phyloP scores from a whole-genome alignment of 2,329 filamentous ascomycete genomes.

The Dactylella cylindrospora region DNA sequence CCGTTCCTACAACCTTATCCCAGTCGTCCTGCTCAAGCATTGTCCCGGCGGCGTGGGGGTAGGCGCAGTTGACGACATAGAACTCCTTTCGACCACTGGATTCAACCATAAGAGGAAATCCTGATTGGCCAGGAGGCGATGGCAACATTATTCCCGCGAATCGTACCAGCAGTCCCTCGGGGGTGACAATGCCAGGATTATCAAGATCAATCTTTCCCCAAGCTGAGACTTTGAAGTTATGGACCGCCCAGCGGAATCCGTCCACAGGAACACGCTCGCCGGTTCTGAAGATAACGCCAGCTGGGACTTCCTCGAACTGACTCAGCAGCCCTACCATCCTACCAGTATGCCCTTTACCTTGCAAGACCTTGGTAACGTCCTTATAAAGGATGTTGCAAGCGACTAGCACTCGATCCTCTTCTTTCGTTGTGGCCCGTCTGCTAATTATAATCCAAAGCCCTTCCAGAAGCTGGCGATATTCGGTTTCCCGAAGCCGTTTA shows the following conservation, averaged over 20 bases:
- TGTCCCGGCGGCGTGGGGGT: background rate
- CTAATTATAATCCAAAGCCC: conserved; percentile 19
- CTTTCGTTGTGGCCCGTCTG: conserved; percentile 37
- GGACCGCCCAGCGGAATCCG: conserved; percentile 37
- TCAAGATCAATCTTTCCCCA: conserved; percentile 30
- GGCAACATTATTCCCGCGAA: conserved; percentile 24
- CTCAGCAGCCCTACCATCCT: conserved; percentile 21
- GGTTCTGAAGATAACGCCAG: conserved; percentile 23
- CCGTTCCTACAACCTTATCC: conserved; percentile 13
- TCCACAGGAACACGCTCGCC: conserved; percentile 25
- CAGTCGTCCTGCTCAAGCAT: conserved; percentile 11
- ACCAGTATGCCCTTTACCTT: conserved; percentile 23
- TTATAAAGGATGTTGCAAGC: conserved; percentile 36
- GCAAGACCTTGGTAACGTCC: conserved; percentile 27
- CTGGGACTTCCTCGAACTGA: conserved; percentile 33
- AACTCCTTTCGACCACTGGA: background rate
- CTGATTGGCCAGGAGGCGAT: conserved; percentile 3
- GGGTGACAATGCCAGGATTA: conserved; percentile 30
- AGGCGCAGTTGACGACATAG: conserved; percentile 9
- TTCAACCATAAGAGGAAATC: conserved; percentile 19
- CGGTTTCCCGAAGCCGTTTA: background rate
- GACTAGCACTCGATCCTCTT: conserved; percentile 41
- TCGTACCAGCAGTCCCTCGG: conserved; percentile 15
- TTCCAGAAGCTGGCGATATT: conserved; percentile 22
- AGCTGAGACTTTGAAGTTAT: conserved; percentile 10